These are phyloP conservation scores for Mimosa bimucronata DNA, from an alignment of 306 rosid species.

Conservation along the genomic window DNA sequence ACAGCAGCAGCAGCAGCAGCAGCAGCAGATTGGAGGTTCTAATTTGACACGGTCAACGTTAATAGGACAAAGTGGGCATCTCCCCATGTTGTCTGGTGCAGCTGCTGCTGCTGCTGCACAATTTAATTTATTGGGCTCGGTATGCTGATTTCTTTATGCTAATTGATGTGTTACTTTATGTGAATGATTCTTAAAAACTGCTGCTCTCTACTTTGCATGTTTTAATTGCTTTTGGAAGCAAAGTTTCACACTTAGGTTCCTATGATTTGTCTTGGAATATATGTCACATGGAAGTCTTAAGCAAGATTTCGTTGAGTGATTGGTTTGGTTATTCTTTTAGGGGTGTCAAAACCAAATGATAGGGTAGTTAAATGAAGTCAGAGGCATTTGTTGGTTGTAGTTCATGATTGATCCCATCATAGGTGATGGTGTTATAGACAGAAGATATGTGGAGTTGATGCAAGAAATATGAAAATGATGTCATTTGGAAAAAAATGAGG, in stretches of 20 bases:
- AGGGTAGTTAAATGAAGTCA: background rate
- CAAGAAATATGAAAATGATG: background rate
- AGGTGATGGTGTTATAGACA: background rate
- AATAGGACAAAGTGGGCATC: constrained; percentile 75
- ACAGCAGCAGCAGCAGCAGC: constrained; percentile 54
- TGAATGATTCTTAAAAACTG: background rate
- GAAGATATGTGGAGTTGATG: background rate
- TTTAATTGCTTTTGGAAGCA: background rate
- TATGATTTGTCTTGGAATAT: background rate
- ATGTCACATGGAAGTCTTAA: background rate
- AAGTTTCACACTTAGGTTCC: background rate
- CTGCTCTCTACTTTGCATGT: background rate
- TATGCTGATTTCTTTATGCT: constrained; percentile 37
- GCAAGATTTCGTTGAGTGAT: background rate
- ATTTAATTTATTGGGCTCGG: constrained; percentile 77
- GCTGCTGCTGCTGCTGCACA: constrained; percentile 74
- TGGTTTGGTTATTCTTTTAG: constrained; percentile 9
- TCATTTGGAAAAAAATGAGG: background rate
- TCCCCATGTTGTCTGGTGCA: constrained; percentile 77
- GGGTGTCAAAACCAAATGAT: background rate
- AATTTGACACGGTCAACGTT: constrained; percentile 68
- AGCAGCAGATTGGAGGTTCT: constrained; percentile 59
- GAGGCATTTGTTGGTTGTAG: constrained; percentile 13
- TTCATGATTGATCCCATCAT: constrained; percentile 19
- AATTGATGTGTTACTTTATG: background rate